These are phyloP conservation scores for Epichloe uncinata DNA, from an alignment of 2,329 filamentous ascomycete species.

Conservation along the genomic window DNA sequence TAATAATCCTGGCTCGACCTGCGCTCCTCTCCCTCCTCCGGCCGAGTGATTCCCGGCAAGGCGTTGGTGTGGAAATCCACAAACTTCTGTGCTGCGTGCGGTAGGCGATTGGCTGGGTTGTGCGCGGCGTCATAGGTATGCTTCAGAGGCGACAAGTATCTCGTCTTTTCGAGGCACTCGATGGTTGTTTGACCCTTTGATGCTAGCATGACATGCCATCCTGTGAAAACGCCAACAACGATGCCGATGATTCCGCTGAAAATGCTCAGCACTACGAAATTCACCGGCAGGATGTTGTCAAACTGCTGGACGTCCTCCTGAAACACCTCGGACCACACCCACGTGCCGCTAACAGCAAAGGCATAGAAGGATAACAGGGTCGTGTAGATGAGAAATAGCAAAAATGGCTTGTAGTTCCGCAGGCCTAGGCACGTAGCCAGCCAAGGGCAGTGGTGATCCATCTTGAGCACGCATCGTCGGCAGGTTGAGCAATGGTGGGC, in stretches of 20 bases:
- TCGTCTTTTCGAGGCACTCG: slow-evolving; percentile 88
- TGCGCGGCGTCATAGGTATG: slow-evolving; percentile 52
- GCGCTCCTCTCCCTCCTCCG: slow-evolving; percentile 64
- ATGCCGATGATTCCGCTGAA: slow-evolving; percentile 83
- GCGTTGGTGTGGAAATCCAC: slow-evolving; percentile 73
- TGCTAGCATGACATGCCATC: slow-evolving; percentile 80
- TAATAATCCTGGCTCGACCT: slow-evolving; percentile 14
- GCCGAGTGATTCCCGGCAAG: slow-evolving; percentile 64
- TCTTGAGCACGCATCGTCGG: slow-evolving; percentile 88
- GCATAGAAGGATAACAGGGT: slow-evolving; percentile 72
- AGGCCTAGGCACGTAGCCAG: slow-evolving; percentile 89
- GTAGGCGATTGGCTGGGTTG: slow-evolving; percentile 34
- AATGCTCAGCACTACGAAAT: slow-evolving; percentile 79
- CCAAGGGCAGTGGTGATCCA: slow-evolving; percentile 99
- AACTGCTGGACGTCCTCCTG: slow-evolving; percentile 54
- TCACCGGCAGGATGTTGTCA: slow-evolving; percentile 72
- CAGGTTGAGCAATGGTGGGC: slow-evolving; percentile 96
- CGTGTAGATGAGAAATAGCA: slow-evolving; percentile 84
- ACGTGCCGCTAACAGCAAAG: slow-evolving; percentile 63
- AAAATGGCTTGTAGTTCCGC: slow-evolving; percentile 88
- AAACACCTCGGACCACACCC: slow-evolving; percentile 78
- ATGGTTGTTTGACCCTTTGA: slow-evolving; percentile 80
- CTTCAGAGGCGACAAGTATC: slow-evolving; percentile 73
- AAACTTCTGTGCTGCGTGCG: slow-evolving; percentile 54
- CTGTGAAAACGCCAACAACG: slow-evolving; percentile 78